Conservation (phyloP, 2,329 filamentous ascomycete genomes). For the Aspergillus alliaceus region DNA sequence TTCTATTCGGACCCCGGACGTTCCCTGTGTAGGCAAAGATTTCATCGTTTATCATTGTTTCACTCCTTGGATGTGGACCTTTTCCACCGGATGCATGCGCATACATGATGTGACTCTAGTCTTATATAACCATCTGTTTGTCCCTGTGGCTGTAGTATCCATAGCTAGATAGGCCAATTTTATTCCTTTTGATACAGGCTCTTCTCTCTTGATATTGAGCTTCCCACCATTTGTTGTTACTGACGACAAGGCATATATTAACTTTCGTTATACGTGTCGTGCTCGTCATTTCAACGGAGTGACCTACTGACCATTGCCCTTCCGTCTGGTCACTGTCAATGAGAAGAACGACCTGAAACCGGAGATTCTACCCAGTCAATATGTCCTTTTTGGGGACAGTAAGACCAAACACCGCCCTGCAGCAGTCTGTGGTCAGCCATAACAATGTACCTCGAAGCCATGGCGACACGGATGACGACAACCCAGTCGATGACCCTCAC, state of each 20-base stretch:
- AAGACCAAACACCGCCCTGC: neutral
- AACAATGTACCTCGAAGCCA: neutral
- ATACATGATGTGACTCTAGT: neutral
- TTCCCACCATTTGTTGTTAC: neutral
- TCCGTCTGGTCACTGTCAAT: neutral
- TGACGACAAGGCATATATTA: neutral
- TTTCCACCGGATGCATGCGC: neutral
- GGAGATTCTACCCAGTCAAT: neutral
- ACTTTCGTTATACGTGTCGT: neutral
- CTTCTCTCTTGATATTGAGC: neutral
- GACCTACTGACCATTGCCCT: neutral
- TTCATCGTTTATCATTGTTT: neutral
- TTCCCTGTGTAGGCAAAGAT: neutral
- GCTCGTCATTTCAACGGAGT: neutral
- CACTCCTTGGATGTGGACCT: neutral
- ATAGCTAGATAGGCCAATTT: neutral
- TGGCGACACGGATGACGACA: neutral
- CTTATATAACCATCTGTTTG: neutral
- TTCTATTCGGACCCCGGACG: neutral
- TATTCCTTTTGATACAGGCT: neutral
- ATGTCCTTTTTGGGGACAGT: neutral
- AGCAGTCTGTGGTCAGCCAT: neutral
- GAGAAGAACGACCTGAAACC: neutral
- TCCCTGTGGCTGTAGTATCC: neutral
- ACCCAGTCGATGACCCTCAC: neutral